phyloP scores from a whole-genome alignment of 352 stramenopile genomes.

The Pythium plurisporium region DNA sequence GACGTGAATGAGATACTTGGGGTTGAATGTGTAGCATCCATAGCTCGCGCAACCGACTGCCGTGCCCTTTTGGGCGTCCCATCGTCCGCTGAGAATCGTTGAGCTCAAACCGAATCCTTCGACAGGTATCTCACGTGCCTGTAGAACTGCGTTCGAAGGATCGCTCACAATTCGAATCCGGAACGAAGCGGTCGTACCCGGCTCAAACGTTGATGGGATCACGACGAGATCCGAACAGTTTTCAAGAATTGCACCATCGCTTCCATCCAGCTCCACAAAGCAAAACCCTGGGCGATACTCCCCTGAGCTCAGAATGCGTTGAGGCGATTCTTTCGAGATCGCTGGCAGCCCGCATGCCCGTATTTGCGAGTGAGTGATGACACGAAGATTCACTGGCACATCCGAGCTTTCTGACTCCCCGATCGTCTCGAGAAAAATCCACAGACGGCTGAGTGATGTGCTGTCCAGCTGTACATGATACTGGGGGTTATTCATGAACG shows the following conservation, averaged over 20 bases:
- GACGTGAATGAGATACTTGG: slow-evolving; percentile 66
- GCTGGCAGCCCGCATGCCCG: slow-evolving; percentile 44
- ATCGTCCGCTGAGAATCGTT: slow-evolving; percentile 35
- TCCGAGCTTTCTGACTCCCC: slow-evolving; percentile 9
- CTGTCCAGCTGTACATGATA: slow-evolving; percentile 46
- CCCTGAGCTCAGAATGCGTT: slow-evolving; percentile 55
- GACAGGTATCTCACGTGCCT: slow-evolving; percentile 34
- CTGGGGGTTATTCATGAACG: slow-evolving; percentile 82
- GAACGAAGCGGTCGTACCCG: slow-evolving; percentile 37
- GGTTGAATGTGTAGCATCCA: slow-evolving; percentile 81
- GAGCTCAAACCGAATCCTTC: slow-evolving; percentile 57
- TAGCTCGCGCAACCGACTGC: slow-evolving; percentile 73
- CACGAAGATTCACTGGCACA: slow-evolving; percentile 64
- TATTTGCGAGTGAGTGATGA: slow-evolving; percentile 40
- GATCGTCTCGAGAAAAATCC: slow-evolving; percentile 46
- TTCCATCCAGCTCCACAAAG: slow-evolving; percentile 44
- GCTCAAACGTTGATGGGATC: slow-evolving; percentile 75
- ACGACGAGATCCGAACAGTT: slow-evolving; percentile 47
- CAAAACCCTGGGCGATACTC: slow-evolving; percentile 81
- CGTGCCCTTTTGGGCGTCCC: slow-evolving; percentile 51
- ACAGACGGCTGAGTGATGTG: slow-evolving; percentile 34
- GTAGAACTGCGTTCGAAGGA: slow-evolving; percentile 30
- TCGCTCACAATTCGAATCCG: slow-evolving; percentile 56
- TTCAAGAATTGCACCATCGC: neutral
- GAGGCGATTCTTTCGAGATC: slow-evolving; percentile 9